Evolutionary conservation across 2,329 filamentous ascomycete genomes (phyloP), one percentile per base, ranked within the genome.

Genomic region (Ceratocystis eucalypticola): DNA sequence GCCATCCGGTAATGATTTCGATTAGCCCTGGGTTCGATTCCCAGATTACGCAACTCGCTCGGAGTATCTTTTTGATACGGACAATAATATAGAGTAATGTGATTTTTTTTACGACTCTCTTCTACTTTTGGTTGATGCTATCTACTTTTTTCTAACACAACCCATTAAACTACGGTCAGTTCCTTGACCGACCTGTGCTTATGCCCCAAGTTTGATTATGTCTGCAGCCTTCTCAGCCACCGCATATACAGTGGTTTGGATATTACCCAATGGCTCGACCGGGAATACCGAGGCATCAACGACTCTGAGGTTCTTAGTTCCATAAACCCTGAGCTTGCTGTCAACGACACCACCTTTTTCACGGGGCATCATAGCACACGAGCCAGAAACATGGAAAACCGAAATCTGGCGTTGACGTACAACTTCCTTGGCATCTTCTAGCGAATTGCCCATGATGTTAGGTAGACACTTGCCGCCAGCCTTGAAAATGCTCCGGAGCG

Each of bases 331-430:
- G 20, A 80, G 70, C 28, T 75, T 70, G 12, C 74, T 70, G 66
- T 78, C 75, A 1, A 80, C 78, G 3, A 80, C 79, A 44, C 79
- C 79, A 3, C 77, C 78, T 4, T 74, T 71, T 48, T 76, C 75
- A 28, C 72, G 70, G 2, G 78, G 78, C 65, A 79, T 72, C 80
- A 82, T 82, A 6, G 78, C 76, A 57, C 77, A 76, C n/a, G 78
- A 82, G 12, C 82, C 79, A 1, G 75, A 72, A 0, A 79, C 76
- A 71, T 84, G 81, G 70, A 78, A 82, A 45, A 73, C 72, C 5
- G 75, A 74, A 3, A 77, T 74, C 63, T 74, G 71, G 0, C 71
- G 68, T 45, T 71, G 71, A 2, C 73, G 71, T 28, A 78, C 74
- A 30, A 77, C 72, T 53, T 76, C 72, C 61, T 70, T 73, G 2